These are phyloP conservation scores for Termitomyces sp. DNA, from an alignment of 768 basidiomycete species.

Conservation along the genomic window DNA sequence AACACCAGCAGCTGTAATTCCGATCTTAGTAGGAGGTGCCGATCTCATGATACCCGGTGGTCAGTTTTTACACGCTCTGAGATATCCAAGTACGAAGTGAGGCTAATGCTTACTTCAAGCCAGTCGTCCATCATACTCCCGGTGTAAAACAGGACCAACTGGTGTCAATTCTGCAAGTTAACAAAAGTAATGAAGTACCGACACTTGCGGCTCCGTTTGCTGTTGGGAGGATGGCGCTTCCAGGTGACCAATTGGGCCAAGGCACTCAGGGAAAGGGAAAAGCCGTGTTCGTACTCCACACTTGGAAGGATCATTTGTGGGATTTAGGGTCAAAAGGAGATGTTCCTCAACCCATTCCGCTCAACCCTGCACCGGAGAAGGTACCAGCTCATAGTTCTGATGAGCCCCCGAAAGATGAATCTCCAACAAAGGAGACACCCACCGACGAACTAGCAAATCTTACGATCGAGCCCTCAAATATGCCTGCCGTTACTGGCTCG, in stretches of 20 bases:
- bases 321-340: conserved; percentile 64
- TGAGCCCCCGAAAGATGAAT: conserved; percentile 15
- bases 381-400: conserved; percentile 10
- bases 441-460: conserved; percentile 12
- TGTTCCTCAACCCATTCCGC: conserved; percentile 42
- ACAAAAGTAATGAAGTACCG: conserved; percentile 27
- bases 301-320: conserved; percentile 78
- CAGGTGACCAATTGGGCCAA: conserved; percentile 42
- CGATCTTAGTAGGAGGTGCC: conserved; percentile 71
- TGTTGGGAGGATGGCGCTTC: conserved; percentile 68
- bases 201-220: conserved; percentile 61
- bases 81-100: background rate
- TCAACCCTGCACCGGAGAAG: conserved; percentile 14
- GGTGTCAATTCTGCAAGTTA: conserved; percentile 59
- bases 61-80: conserved; percentile 29
- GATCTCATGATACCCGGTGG: conserved; percentile 90
- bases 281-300: conserved; percentile 69
- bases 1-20: conserved; percentile 69
- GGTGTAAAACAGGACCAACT: conserved; percentile 45
- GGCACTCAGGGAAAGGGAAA: conserved; percentile 63
- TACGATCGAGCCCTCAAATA: conserved; percentile 5
- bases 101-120: conserved; percentile 27
- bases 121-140: conserved; percentile 57
- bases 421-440: conserved; percentile 4
- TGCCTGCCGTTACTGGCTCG: conserved; percentile 1